Conservation (phyloP, 257 asterid genomes). For the Przewalskia tangutica region DNA sequence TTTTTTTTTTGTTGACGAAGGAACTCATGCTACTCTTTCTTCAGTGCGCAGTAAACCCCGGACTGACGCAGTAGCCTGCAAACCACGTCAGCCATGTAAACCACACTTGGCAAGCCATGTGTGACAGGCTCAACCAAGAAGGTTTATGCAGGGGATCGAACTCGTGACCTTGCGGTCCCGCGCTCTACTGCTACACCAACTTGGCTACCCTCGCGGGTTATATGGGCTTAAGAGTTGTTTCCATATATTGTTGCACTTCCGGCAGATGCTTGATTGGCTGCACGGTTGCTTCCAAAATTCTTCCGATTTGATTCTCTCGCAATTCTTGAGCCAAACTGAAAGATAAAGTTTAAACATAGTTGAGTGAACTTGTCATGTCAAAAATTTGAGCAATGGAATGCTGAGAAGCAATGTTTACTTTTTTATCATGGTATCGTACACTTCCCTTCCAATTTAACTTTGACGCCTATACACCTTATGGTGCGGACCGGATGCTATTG, state of each 20-base stretch:
- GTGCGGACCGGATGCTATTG: slow-evolving; percentile 70
- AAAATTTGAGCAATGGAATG: neutral
- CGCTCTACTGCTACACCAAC: no score
- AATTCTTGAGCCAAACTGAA: slow-evolving; percentile 82
- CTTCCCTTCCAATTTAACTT: neutral
- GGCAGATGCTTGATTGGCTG: slow-evolving; percentile 93
- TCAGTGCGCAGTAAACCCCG: no score
- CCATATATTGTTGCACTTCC: slow-evolving; percentile 62
- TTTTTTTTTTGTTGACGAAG: no score
- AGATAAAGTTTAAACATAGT: neutral
- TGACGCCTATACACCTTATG: neutral
- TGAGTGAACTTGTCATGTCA: neutral
- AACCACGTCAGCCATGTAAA: no score
- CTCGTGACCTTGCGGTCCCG: no score
- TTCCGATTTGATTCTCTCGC: slow-evolving; percentile 89
- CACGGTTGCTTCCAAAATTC: slow-evolving; percentile 88
- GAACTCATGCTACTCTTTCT: no score
- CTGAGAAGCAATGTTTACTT: neutral
- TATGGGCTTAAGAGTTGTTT: no score
- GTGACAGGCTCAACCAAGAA: no score
- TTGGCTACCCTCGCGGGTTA: no score
- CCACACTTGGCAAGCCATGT: no score
- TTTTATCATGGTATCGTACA: neutral
- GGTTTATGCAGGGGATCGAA: no score
- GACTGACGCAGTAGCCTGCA: no score